Evolutionary conservation across 345 rosid genomes (phyloP), one percentile per base, ranked within the genome.

Genomic region (Viola odorata): DNA sequence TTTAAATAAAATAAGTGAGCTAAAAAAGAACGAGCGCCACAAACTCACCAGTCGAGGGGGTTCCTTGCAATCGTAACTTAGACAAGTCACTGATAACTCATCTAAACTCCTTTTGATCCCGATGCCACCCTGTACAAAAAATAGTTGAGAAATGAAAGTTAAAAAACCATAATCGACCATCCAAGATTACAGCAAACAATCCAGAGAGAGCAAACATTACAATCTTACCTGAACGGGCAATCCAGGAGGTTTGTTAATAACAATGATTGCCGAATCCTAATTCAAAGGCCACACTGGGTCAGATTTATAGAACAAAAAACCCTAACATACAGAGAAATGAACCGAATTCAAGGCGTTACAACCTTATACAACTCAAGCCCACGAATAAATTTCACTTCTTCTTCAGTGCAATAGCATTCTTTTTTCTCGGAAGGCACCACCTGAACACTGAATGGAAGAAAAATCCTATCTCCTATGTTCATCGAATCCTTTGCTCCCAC

Each of bases 31-130:
- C 15, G 37, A 54, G 39, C 12, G 13, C 6, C 7, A 39, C 7
- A 58, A 74, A 80, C 97, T 84, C 66, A 94, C 97, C 91, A 94
- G 80, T 48, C 95, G 84, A 58, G 99, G 97, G 8, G 84, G 75
- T 60, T 87, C 95, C 32, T 75, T 63, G 74, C 56, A 72, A 60
- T 86, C 91, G 69, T 73, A 83, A 57, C 69, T 73, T 75, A 94
- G 82, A 66, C 86, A 86, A 60, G 81, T 54, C 37, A 80, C 83
- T 58, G 97, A 89, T 49, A 94, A 63, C 72, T 86, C 91, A 77
- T 90, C 97, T 37, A 90, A 82, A 73, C 96, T 90, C 67, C 81
- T 79, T 73, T 75, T 86, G 55, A 94, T 78, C 58, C 92, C 91
- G 68, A 79, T 76, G 52, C 97, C 99, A 42, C 97, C 99, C 96